Base-by-base conservation (phyloP, 352 stramenopile genomes). In the Phytophthora cactorum region DNA sequence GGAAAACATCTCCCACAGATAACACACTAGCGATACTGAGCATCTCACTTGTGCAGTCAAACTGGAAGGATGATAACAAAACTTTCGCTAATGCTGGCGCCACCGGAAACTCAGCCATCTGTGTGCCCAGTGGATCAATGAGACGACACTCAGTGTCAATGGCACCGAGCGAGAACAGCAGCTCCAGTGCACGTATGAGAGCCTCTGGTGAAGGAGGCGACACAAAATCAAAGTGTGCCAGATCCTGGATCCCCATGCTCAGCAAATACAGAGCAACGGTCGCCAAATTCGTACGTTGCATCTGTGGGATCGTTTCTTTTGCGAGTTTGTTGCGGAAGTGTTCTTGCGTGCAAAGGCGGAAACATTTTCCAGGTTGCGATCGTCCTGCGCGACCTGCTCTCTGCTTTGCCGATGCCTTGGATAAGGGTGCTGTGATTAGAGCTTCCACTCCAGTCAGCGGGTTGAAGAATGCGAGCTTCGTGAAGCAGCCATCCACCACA, bases 91-190 rank as follows among this genome's bases (percentile, higher is more conserved):
- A 60, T 31, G 89, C 84, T 31, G 97, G 97, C 41, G 98, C 97
- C 15, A 99, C 78, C 5, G 98, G 98, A 72, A 99, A 99, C 64
- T 99, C 95, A 41, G 87, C 90, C 96, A 99, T 99, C 36, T 97
- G 89, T 10, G 91, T 81, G 7, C 98, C 97, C 29, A 99, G 75
- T 15, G 83, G 73, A 25, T 95, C 87, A 1, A 90, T 64, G 5
- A 95, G 76, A 27, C 67, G 78, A 58, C 84, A 90, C 0, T 79
- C 58, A 1, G 78, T 66, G 43, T 88, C 70, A 31, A 95, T 84
- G 5, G 83, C 87, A 32, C 85, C 84, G 1, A 95, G 63, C 3
- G 84, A 88, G 54, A 85, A 93, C 54, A 93, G 44, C 17, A 91
- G 47, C 63, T 93, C 85, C 5, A 95, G 52, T 4, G 84, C 87